A percentile compares a stretch with the other conserved stretches of the same genome.
Conservation (phyloP, 306 rosid species). For the Cucumis melo region DNA sequence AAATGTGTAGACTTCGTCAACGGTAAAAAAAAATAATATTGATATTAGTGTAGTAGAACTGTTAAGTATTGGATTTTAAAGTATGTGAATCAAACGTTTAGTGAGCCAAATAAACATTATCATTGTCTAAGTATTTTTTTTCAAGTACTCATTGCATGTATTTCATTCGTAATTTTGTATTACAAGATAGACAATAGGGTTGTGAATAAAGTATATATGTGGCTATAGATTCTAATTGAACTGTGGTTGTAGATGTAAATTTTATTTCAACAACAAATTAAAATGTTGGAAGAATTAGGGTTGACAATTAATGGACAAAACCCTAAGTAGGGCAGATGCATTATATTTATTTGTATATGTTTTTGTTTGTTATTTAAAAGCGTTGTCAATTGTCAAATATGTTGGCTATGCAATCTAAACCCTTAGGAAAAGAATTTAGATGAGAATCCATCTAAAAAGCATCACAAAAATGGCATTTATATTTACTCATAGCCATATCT, state of each 20-base stretch:
- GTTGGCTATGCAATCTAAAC: neutral
- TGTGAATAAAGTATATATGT: neutral
- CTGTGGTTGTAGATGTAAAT: neutral
- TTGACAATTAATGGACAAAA: neutral
- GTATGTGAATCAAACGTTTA: too few relatives aligned
- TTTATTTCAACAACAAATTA: neutral
- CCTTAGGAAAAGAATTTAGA: neutral
- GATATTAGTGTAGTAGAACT: too few relatives aligned
- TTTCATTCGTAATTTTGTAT: too few relatives aligned
- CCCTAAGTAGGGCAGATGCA: neutral
- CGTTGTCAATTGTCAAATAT: neutral
- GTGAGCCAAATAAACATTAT: too few relatives aligned
- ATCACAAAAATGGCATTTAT: neutral
- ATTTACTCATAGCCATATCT: neutral
- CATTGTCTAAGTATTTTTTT: too few relatives aligned
- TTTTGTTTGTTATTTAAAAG: neutral
- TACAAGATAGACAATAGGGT: neutral
- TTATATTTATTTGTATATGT: neutral
- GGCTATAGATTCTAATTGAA: neutral
- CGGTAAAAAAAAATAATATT: too few relatives aligned
- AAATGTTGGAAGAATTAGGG: neutral
- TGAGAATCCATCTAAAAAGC: neutral
- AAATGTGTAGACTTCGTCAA: too few relatives aligned
- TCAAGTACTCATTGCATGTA: too few relatives aligned
- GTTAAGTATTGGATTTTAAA: too few relatives aligned